A percentile compares a stretch with the other conserved stretches of the same genome.
These are phyloP conservation scores for Singerocomus rubriflavus DNA, from an alignment of 1,284 basidiomycete genomes.

Conservation along the genomic window DNA sequence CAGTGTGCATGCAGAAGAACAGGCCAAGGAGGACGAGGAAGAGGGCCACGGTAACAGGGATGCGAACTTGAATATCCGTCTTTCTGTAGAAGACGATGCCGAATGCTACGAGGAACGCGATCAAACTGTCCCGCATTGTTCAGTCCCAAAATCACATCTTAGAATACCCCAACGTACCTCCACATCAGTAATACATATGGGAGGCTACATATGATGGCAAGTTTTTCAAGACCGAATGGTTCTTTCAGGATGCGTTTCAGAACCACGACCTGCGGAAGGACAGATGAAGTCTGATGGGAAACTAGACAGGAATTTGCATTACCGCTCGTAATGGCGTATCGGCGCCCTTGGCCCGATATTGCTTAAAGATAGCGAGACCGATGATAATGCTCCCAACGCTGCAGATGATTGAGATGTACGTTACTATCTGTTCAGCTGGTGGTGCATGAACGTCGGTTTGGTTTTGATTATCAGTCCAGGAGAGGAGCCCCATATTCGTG, in stretches of 20 bases:
- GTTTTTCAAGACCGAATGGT: slow-evolving; percentile 25
- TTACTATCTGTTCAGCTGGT: slow-evolving; percentile 23
- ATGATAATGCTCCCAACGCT: slow-evolving; percentile 29
- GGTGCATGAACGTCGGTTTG: slow-evolving; percentile 7
- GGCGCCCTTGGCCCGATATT: slow-evolving; percentile 33
- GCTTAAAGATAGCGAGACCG: slow-evolving; percentile 32
- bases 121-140: slow-evolving; percentile 13
- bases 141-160: background rate
- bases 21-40: slow-evolving; percentile 18
- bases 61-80: slow-evolving; percentile 23
- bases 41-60: slow-evolving; percentile 26
- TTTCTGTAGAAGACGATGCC: slow-evolving; percentile 20
- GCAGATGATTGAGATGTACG: slow-evolving; percentile 31
- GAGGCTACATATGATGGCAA: slow-evolving; percentile 32
- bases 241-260: slow-evolving; percentile 28
- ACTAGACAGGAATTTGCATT: background rate
- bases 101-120: slow-evolving; percentile 26
- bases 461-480: slow-evolving; percentile 12
- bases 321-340: slow-evolving; percentile 34
- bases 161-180: slow-evolving; percentile 20
- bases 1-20: slow-evolving; percentile 25
- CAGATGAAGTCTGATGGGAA: background rate
- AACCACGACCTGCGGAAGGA: slow-evolving; percentile 21
- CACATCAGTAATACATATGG: slow-evolving; percentile 32
- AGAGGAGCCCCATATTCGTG: slow-evolving; percentile 24